Conservation (phyloP, 495 filamentous ascomycete species). For the Aspergillus bridgeri region DNA sequence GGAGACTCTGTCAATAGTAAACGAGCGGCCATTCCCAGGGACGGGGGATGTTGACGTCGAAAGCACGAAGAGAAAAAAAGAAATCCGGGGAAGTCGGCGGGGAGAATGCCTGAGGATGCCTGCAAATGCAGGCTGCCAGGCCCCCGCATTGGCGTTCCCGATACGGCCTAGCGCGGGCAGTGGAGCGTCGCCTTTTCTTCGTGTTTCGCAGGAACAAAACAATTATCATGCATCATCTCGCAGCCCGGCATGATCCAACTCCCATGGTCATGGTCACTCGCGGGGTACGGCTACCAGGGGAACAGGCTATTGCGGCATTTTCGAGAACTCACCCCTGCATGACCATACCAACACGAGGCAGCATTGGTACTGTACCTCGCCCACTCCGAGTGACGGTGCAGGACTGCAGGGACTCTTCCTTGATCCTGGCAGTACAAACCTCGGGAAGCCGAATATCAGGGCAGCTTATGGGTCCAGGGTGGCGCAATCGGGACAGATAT, state of each 20-base stretch:
- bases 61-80: slow-evolving; percentile 1
- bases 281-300: no score
- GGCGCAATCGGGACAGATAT: neutral
- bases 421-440: neutral
- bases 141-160: neutral
- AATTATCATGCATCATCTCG: no score
- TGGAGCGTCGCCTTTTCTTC: neutral
- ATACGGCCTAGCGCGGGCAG: neutral
- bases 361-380: no score
- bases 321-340: neutral
- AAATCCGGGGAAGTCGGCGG: slow-evolving; percentile 19
- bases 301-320: neutral
- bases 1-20: neutral
- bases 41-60: neutral
- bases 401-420: neutral
- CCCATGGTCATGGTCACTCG: no score
- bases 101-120: slow-evolving; percentile 1
- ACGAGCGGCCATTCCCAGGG: neutral
- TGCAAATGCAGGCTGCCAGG: neutral
- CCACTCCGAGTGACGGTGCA: no score
- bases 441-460: neutral
- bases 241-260: no score
- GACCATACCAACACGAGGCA: neutral
- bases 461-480: neutral
- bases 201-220: no score